Evolutionary conservation across 2,329 filamentous ascomycete species (phyloP), one percentile per base, ranked within the genome.

Genomic region (Pseudocercospora fuligena): DNA sequence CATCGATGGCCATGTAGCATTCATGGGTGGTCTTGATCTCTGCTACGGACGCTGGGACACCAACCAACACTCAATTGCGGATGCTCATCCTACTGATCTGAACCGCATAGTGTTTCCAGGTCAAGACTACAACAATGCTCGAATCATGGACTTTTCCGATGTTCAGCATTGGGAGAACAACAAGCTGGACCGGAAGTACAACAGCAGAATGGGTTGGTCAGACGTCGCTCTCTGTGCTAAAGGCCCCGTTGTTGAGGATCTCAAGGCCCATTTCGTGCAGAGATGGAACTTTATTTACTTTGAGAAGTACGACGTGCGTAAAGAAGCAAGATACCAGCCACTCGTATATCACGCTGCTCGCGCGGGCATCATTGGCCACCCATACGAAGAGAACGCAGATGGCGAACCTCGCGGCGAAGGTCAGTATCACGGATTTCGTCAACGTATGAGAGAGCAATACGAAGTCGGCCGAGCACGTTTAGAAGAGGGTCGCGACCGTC

Each of bases 221-320:
- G 94, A 97, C 78, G 87, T 97, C 66, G 89, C 91, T 11, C 83
- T 97, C 64, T 93, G 89, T 72, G 78, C 97, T 65, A 85, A 85
- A 14, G 93, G 93, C 0, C 89, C 89, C 0, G 90, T 92, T 9
- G 89, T 94, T 0, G 84, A 90, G 69, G 93, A 92, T 77, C 83
- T 97, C 33, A 84, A 88, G 33, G 85, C 87, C 5, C 93, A 97
- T 77, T 97, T 97, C 73, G 85, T 89, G 1, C 90, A 97, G 75
- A 84, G 93, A 73, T 97, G 94, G 93, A 97, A 97, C 80, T 96
- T 92, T 76, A 94, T 97, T 70, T 97, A 88, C 70, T 85, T 89
- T 64, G 88, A 91, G 60, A 97, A 97, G 78, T 97, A 97, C 76
- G 81, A 82, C 66, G 83, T 85, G 36, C 84, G 87, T 16, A 80